Evolutionary conservation across 106 monocot genomes (phyloP).

Genomic region (Gastrodia elata): DNA sequence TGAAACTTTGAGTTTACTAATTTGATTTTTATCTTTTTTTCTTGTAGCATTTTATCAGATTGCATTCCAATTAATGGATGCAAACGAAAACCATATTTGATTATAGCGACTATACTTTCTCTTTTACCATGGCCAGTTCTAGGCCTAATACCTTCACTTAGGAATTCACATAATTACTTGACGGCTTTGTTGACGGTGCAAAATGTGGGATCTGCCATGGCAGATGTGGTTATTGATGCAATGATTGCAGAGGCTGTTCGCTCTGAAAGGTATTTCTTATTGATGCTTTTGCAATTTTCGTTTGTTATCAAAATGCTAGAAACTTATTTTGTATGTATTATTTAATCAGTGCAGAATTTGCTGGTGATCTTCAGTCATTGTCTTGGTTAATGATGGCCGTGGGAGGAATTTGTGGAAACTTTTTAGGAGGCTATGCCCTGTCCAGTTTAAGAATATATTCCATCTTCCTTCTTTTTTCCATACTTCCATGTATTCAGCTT

Average conservation of each 20-base stretch:
- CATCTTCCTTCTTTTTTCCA: conserved; percentile 63
- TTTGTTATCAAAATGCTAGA: not conserved
- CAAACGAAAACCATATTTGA: conserved; percentile 62
- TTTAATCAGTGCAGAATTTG: conserved; percentile 54
- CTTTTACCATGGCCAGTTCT: conserved; percentile 69
- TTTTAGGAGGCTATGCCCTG: conserved; percentile 64
- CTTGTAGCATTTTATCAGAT: conserved; percentile 68
- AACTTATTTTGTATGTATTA: conserved; percentile 13
- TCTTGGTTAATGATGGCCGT: conserved; percentile 79
- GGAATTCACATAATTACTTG: conserved; percentile 41
- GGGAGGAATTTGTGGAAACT: conserved; percentile 75
- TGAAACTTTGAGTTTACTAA: not conserved
- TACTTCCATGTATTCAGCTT: conserved; percentile 54
- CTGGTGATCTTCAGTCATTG: conserved; percentile 72
- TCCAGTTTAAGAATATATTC: conserved; percentile 34
- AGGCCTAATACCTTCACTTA: conserved; percentile 31
- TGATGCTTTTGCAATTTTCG: not conserved
- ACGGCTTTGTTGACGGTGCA: conserved; percentile 48
- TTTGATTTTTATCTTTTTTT: not conserved
- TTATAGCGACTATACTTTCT: conserved; percentile 52
- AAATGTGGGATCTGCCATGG: conserved; percentile 78
- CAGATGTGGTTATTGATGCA: conserved; percentile 88
- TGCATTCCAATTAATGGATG: conserved; percentile 62
- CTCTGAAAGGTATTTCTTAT: conserved; percentile 30
- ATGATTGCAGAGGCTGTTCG: conserved; percentile 89